Conservation (phyloP, 108 stramenopile species). For the Nannochloropsis oceanica region DNA sequence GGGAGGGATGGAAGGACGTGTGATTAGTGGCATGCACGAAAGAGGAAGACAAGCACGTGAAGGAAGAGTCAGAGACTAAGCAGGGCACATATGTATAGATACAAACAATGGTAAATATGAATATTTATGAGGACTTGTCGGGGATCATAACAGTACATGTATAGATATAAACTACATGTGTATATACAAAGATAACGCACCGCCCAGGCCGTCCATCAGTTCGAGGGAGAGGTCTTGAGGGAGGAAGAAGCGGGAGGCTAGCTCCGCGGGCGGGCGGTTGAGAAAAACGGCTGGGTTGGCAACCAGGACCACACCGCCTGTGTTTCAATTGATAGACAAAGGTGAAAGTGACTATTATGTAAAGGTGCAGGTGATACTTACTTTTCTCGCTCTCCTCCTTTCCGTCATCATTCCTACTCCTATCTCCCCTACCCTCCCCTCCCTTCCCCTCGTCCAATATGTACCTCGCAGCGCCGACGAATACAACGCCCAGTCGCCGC, state of each 20-base stretch:
- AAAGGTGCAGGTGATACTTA: neutral
- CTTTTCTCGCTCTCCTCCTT: neutral
- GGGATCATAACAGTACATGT: too few species aligned
- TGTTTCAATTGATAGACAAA: neutral
- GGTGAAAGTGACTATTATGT: neutral
- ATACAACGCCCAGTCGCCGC: neutral
- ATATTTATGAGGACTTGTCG: too few species aligned
- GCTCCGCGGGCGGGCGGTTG: neutral
- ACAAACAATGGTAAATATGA: too few species aligned
- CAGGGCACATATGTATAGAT: too few species aligned
- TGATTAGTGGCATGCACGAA: neutral
- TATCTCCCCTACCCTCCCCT: neutral
- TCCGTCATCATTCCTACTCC: neutral
- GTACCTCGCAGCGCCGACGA: neutral
- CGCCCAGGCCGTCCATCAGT: neutral
- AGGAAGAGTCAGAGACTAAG: too few species aligned
- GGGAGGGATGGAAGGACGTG: neutral
- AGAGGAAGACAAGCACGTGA: neutral
- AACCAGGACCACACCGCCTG: neutral
- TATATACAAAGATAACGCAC: neutral
- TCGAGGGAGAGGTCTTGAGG: neutral
- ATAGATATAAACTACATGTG: too few species aligned
- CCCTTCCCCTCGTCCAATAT: too few species aligned
- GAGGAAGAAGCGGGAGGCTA: neutral
- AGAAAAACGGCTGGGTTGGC: neutral